A percentile compares a stretch with the other conserved stretches of the same genome.
Conservation (phyloP, 1,284 basidiomycete species). For the Puccinia sorghi region DNA sequence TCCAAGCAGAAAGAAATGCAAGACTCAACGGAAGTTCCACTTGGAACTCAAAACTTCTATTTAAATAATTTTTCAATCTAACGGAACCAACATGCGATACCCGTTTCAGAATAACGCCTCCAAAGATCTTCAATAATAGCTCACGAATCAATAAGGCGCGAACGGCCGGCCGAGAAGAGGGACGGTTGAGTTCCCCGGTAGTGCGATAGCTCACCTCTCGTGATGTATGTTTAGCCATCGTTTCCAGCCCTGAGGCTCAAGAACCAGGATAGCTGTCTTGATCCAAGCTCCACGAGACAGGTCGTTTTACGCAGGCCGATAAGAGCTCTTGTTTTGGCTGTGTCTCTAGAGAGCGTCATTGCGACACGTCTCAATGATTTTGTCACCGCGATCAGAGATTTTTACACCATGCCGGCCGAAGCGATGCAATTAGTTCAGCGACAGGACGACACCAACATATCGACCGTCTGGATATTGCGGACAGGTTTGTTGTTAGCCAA, state of each 20-base stretch:
- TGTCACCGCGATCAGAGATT: neutral
- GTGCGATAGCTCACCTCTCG: neutral
- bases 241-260: neutral
- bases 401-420: neutral
- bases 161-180: neutral
- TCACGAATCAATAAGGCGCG: neutral
- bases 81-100: neutral
- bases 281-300: neutral
- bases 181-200: neutral
- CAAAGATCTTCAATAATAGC: neutral
- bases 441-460: neutral
- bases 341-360: neutral
- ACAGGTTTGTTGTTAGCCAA: neutral
- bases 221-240: neutral
- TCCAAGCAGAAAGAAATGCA: neutral
- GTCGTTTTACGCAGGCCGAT: neutral
- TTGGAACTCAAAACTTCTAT: neutral
- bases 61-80: neutral
- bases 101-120: neutral
- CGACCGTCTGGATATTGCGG: neutral
- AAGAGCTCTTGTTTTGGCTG: neutral
- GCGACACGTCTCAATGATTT: conserved; percentile 2
- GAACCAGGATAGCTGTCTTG: neutral
- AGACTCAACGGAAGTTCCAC: neutral
- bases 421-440: neutral